Evolutionary conservation across 2,329 filamentous ascomycete species (phyloP), one percentile per base, ranked within the genome.

Genomic region (Botrytis tulipae): DNA sequence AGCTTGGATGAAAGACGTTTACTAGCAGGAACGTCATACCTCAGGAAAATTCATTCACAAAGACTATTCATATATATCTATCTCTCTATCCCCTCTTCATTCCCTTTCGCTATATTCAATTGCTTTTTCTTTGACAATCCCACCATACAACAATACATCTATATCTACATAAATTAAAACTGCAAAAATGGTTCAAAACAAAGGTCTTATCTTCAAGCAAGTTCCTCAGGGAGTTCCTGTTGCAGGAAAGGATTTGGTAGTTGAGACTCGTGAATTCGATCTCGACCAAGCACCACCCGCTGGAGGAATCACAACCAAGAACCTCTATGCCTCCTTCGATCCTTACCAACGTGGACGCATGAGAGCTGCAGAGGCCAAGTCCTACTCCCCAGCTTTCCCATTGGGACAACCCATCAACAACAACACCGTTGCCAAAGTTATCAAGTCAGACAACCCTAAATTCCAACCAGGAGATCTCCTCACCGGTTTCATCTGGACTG

Each of bases 281-380:
- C 83, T 90, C 77, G 83, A 89, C 37, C 85, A 87, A 69, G 81
- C 87, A 8, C 87, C 90, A 42, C 87, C 90, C 18, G 81, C 87
- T 62, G 91, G 92, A 76, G 91, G 93, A 59, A 82, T 97, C 67
- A 88, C 89, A 46, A 83, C 91, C 76, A 88, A 93, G 84, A 88
- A 92, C 78, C 87, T 91, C 79, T 93, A 92, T 82, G 76, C 76
- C 54, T 79, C 92, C 59, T 92, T 92, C 83, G 94, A 97, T 82
- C 94, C 94, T 2, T 97, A 97, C 85, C 89, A 93, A 85, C 92
- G 94, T 73, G 92, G 92, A 75, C 88, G 89, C 77, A 95, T 97
- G 92, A 90, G 93, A 66, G 83, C 86, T 66, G 80, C 92, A 10
- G 82, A 85, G 51, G 79, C 84, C 80, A 89, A 92, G 83, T 94